phyloP scores from a whole-genome alignment of 2,329 filamentous ascomycete species.

The Pestalotiopsis sp. region DNA sequence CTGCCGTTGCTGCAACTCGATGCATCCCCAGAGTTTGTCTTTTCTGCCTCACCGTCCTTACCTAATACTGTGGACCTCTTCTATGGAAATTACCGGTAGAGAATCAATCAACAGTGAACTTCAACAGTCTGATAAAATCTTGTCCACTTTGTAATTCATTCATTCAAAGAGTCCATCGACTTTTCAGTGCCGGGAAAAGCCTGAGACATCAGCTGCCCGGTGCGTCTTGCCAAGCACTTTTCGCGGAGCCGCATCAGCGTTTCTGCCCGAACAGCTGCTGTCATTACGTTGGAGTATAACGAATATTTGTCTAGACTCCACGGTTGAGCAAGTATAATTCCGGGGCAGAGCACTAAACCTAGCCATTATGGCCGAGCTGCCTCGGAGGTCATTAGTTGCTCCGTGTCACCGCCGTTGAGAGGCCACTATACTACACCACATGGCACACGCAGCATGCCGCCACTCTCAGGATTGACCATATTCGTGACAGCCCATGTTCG shows the following conservation, averaged over 20 bases:
- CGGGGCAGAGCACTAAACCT: background rate
- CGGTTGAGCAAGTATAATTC: background rate
- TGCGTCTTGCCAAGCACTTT: background rate
- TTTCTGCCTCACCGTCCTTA: too few relatives aligned
- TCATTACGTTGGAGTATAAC: background rate
- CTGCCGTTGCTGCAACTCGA: background rate
- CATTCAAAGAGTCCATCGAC: background rate
- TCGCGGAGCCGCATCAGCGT: background rate
- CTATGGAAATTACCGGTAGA: background rate
- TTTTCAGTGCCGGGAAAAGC: background rate
- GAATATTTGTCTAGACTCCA: background rate
- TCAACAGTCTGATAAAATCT: too few relatives aligned
- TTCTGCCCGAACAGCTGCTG: background rate
- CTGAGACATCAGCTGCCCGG: background rate
- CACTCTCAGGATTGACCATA: background rate
- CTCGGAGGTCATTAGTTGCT: background rate
- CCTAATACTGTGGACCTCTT: background rate
- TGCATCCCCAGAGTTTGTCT: background rate
- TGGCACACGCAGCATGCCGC: background rate
- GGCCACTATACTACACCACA: background rate
- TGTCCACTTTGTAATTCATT: too few relatives aligned
- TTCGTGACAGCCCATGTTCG: background rate
- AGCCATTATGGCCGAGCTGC: background rate
- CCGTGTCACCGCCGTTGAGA: background rate
- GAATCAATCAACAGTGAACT: too few relatives aligned